These are phyloP conservation scores for Vitis hybrid DNA, from an alignment of 177 flowering plant species.

Conservation along the genomic window DNA sequence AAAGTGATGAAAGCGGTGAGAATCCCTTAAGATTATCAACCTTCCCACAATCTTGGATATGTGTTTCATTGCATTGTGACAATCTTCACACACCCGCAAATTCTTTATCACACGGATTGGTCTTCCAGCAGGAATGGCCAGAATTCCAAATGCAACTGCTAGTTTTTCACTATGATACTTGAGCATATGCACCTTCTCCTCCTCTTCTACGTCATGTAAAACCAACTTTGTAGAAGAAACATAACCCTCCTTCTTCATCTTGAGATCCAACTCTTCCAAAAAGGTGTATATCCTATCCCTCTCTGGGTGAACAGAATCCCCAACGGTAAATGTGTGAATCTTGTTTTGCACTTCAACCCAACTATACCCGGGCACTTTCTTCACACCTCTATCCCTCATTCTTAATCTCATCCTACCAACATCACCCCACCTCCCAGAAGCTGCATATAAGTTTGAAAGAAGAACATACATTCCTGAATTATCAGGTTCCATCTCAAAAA, in stretches of 20 bases:
- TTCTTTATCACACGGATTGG: slow-evolving; percentile 91
- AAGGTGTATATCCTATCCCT: slow-evolving; percentile 57
- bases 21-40: slow-evolving; percentile 72
- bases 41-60: slow-evolving; percentile 70
- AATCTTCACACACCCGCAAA: slow-evolving; percentile 84
- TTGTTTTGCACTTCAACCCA: slow-evolving; percentile 81
- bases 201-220: slow-evolving; percentile 93
- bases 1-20: slow-evolving; percentile 90
- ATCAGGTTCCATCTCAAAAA: slow-evolving; percentile 82
- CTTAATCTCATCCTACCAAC: slow-evolving; percentile 58
- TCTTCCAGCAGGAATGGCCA: slow-evolving; percentile 63
- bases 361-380: slow-evolving; percentile 76
- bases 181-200: slow-evolving; percentile 90
- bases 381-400: slow-evolving; percentile 79
- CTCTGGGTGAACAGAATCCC: slow-evolving; percentile 68
- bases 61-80: slow-evolving; percentile 80
- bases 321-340: slow-evolving; percentile 69
- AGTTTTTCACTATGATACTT: slow-evolving; percentile 88
- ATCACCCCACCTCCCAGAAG: slow-evolving; percentile 80
- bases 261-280: slow-evolving; percentile 64
- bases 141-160: slow-evolving; percentile 86
- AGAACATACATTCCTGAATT: slow-evolving; percentile 92
- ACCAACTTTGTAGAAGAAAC: slow-evolving; percentile 68
- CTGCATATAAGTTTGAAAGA: slow-evolving; percentile 82
- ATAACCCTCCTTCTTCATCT: slow-evolving; percentile 68